Conservation (phyloP, 1,284 basidiomycete species). For the Boletus mariae region DNA sequence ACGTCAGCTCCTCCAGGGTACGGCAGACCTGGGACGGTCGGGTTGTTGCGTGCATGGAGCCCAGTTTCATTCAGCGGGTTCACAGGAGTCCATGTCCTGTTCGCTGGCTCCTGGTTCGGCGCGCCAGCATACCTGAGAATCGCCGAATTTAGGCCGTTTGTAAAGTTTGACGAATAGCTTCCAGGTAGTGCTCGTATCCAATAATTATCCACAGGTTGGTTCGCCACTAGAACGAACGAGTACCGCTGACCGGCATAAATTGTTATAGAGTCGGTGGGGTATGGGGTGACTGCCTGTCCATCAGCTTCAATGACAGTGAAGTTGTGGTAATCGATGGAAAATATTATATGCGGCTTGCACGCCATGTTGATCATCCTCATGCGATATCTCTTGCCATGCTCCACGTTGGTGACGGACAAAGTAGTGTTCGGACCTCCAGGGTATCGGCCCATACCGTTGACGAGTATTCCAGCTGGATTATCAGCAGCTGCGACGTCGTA, state of each 20-base stretch:
- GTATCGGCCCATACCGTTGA: slow-evolving; percentile 50
- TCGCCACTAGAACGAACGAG: slow-evolving; percentile 36
- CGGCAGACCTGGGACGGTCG: slow-evolving; percentile 19
- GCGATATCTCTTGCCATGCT: slow-evolving; percentile 36
- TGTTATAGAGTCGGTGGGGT: slow-evolving; percentile 29
- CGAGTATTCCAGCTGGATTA: slow-evolving; percentile 37
- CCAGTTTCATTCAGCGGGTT: slow-evolving; percentile 13
- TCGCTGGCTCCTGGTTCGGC: slow-evolving; percentile 35
- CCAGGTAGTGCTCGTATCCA: slow-evolving; percentile 36
- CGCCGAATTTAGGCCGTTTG: slow-evolving; percentile 35
- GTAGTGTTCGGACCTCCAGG: slow-evolving; percentile 32
- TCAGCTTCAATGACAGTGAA: slow-evolving; percentile 42
- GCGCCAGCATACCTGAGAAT: slow-evolving; percentile 55
- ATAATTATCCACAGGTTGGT: slow-evolving; percentile 36
- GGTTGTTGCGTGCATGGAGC: slow-evolving; percentile 14
- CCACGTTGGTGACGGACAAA: slow-evolving; percentile 35
- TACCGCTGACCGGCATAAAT: slow-evolving; percentile 38
- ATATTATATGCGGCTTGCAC: slow-evolving; percentile 41
- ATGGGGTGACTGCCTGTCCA: slow-evolving; percentile 34
- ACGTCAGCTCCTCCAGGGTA: slow-evolving; percentile 26
- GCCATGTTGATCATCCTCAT: slow-evolving; percentile 40
- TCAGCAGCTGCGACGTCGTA: slow-evolving; percentile 11
- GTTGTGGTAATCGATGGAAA: slow-evolving; percentile 41
- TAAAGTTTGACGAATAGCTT: slow-evolving; percentile 19
- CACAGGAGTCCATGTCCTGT: slow-evolving; percentile 18